Percentiles rank a stretch among this genome's conserved stretches.
Evolutionary conservation across 192 early-diverging fungal genomes (phyloP).

Genomic region (Backusella mclennaniae): DNA sequence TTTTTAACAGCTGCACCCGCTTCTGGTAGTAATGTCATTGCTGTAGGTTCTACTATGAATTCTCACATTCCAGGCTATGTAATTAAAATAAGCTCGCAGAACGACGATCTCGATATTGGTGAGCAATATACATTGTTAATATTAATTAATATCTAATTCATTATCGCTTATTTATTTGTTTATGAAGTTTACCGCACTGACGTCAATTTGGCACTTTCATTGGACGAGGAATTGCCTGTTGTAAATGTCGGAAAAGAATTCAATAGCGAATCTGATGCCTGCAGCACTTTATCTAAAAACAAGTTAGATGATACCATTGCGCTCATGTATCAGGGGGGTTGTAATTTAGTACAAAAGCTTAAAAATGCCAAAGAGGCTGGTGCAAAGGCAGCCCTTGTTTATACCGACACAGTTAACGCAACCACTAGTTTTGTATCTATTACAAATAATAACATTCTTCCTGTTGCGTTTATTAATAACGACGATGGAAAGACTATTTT

Average conservation of each 20-base stretch:
- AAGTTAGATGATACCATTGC: slow-evolving; percentile 41
- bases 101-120: slow-evolving; percentile 11
- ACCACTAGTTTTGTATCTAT: slow-evolving; percentile 3
- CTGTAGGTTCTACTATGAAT: slow-evolving; percentile 53
- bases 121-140: neutral
- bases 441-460: slow-evolving; percentile 1
- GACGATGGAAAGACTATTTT: neutral
- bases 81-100: slow-evolving; percentile 13
- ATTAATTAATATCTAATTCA: neutral
- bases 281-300: slow-evolving; percentile 41
- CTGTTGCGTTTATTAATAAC: slow-evolving; percentile 20
- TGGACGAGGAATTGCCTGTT: slow-evolving; percentile 15
- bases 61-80: slow-evolving; percentile 28
- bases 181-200: slow-evolving; percentile 18
- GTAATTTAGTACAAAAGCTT: slow-evolving; percentile 58
- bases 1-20: slow-evolving; percentile 59
- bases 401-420: slow-evolving; percentile 37
- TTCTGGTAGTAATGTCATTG: slow-evolving; percentile 51
- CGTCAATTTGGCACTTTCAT: slow-evolving; percentile 1
- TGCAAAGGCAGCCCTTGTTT: slow-evolving; percentile 62
- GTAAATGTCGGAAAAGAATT: slow-evolving; percentile 41
- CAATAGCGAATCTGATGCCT: slow-evolving; percentile 51
- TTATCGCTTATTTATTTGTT: neutral
- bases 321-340: slow-evolving; percentile 65
- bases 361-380: slow-evolving; percentile 56